phyloP scores from a whole-genome alignment of 2,329 filamentous ascomycete species.

The Ophiocordyceps camponoti-saundersi region DNA sequence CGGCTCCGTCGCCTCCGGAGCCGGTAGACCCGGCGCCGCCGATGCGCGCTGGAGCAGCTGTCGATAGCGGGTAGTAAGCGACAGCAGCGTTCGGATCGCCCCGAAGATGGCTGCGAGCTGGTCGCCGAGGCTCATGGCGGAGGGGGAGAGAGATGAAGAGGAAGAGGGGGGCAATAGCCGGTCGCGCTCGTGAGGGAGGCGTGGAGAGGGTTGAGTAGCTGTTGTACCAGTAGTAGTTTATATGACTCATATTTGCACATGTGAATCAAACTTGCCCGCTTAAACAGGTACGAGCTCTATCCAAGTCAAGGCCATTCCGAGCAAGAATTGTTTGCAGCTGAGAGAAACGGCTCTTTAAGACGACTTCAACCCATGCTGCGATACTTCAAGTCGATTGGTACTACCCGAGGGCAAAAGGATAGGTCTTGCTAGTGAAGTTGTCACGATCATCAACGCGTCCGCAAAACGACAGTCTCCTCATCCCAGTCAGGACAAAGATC shows the following conservation, averaged over 20 bases:
- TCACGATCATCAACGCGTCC: too few relatives aligned
- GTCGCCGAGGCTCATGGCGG: neutral
- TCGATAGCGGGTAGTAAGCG: constrained; percentile 11
- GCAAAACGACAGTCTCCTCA: too few relatives aligned
- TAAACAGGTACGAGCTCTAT: too few relatives aligned
- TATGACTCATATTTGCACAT: neutral
- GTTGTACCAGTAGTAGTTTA: neutral
- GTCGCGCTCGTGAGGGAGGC: neutral
- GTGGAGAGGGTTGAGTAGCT: neutral
- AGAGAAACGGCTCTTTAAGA: too few relatives aligned
- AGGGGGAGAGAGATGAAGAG: neutral
- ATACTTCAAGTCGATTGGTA: too few relatives aligned
- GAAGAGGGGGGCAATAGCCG: neutral
- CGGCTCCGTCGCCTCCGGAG: constrained; percentile 21
- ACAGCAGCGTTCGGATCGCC: constrained; percentile 5
- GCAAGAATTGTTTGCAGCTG: too few relatives aligned
- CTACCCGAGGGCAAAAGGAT: too few relatives aligned
- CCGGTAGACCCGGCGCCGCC: constrained; percentile 21
- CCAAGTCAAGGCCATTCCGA: too few relatives aligned
- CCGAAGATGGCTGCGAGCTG: neutral
- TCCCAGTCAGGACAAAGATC: too few relatives aligned
- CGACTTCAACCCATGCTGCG: too few relatives aligned
- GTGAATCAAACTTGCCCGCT: too few relatives aligned
- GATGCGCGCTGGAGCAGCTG: constrained; percentile 13
- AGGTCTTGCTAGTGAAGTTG: too few relatives aligned